These are phyloP conservation scores for Dioszegia crocea DNA, from an alignment of 768 basidiomycete genomes.

Conservation along the genomic window DNA sequence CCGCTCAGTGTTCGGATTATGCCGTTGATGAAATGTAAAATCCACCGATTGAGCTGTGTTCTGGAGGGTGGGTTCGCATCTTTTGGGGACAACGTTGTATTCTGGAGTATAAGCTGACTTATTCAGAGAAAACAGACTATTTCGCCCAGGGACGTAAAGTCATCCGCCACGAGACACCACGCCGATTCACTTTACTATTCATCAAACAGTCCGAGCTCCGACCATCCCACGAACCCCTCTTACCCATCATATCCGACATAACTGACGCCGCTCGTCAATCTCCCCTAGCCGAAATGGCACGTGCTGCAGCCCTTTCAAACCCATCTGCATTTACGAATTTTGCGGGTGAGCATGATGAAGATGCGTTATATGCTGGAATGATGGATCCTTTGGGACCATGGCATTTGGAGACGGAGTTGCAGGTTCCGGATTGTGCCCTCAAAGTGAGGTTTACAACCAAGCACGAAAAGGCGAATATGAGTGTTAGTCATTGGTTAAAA, in stretches of 20 bases:
- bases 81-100: not conserved
- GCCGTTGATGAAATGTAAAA: conserved; percentile 76
- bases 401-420: conserved; percentile 67
- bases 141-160: conserved; percentile 65
- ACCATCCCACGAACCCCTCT: conserved; percentile 55
- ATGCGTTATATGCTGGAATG: conserved; percentile 45
- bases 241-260: conserved; percentile 73
- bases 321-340: conserved; percentile 18
- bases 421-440: conserved; percentile 59
- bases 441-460: conserved; percentile 72
- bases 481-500: conserved; percentile 71
- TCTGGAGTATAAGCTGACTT: conserved; percentile 3
- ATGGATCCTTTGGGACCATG: conserved; percentile 68
- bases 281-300: conserved; percentile 59
- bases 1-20: conserved; percentile 75
- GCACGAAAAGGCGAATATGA: conserved; percentile 70
- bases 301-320: conserved; percentile 44
- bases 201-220: conserved; percentile 60
- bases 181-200: conserved; percentile 61
- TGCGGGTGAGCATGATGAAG: conserved; percentile 32
- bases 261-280: conserved; percentile 60
- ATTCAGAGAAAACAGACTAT: conserved; percentile 74
- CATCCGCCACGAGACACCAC: conserved; percentile 65
- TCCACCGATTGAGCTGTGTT: conserved; percentile 66
- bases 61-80: conserved; percentile 66